Base-by-base conservation (phyloP, 345 rosid genomes). In the Dimocarpus longan region DNA sequence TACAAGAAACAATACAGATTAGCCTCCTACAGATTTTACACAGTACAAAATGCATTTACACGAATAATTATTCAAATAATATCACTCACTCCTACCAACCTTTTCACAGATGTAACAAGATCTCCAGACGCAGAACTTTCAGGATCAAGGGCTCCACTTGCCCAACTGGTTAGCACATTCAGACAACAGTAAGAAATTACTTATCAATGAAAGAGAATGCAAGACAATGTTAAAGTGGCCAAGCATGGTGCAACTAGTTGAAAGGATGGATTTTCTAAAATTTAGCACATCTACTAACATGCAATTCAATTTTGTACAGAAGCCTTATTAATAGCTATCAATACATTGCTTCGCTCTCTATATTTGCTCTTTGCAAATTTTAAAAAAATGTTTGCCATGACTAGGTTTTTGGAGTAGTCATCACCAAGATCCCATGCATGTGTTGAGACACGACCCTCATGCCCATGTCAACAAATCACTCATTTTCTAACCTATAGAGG, bases 111-210 rank as follows among this genome's bases (percentile, higher is more conserved):
- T 72, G 92, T 90, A 75, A 93, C 98, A 70, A 91, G 79, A 82
- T 96, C 97, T 73, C 86, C 88, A 81, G 93, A 87, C 37, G 83
- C 70, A 21, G 83, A 84, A 42, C 84, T 84, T 78, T 96, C 93
- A 75, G 97, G 94, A 88, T 91, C 92, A 78, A 96, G 98, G 75
- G 92, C 98, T 79, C 98, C 99, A 82, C 99, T 96, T 21, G 92
- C 97, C 99, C 99, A 96, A 76, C 99, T 96, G 81, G 52, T 24
- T 70, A 79, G 60, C 52, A 76, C 42, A 80, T 24, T 50, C 73
- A 77, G 50, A 72, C 64, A 39, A 43, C 12, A 65, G 11, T 69
- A 68, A 62, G 69, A 75, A 39, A 76, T 19, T 5, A 56, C 8
- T 26, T 48, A 28, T 44, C 50, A 66, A 6, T 66, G 44, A 59